Evolutionary conservation across 2,329 filamentous ascomycete species (phyloP), one percentile per base, ranked within the genome.

Genomic region (Calonectria henricotiae): DNA sequence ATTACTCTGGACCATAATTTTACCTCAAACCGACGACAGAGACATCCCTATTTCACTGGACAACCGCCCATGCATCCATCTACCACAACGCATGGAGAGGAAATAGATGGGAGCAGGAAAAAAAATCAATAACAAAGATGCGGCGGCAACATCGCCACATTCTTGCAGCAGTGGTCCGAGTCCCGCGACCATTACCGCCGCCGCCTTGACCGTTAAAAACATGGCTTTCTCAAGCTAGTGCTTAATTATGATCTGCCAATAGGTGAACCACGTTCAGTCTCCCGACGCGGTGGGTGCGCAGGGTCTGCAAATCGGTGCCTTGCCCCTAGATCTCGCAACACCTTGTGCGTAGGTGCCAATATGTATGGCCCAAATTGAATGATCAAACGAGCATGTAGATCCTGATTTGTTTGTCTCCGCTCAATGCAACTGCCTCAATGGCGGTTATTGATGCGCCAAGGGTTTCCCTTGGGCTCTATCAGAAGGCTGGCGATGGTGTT

Each of bases 31-130:
- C 62, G 2, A 58, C 54, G 68, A 62, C 68, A 69, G 68, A 70
- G 70, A 55, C 30, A 39, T 66, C 44, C 68, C 67, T 55, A 76
- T 77, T 77, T 74, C 76, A 77, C 71, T 37, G 77, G 75, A 71
- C 74, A 78, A 76, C 69, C 70, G 74, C 74, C 37, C 43, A 44
- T 25, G 32, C 68, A 54, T 44, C 30, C 68, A 54, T 44, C 30
- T 27, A 17, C 27, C 46, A 41, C 49, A 54, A 41, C 32, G 30
- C 8, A 15, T 17, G 12, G 27, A 25, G 35, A 32, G 27, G 23
- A 47, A 44, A 62, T 23, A 12, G 27, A 35, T 46, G n/a, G 30
- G 43, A 20, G 20, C 20, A 20, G 20, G 5, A 41, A 41, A 39
- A 23, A 43, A 35, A n/a, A 15, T 44, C 20, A 20, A 20, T 20